Base-by-base conservation (phyloP, 2,329 filamentous ascomycete genomes). In the Aspergillus pseudoglaucus region DNA sequence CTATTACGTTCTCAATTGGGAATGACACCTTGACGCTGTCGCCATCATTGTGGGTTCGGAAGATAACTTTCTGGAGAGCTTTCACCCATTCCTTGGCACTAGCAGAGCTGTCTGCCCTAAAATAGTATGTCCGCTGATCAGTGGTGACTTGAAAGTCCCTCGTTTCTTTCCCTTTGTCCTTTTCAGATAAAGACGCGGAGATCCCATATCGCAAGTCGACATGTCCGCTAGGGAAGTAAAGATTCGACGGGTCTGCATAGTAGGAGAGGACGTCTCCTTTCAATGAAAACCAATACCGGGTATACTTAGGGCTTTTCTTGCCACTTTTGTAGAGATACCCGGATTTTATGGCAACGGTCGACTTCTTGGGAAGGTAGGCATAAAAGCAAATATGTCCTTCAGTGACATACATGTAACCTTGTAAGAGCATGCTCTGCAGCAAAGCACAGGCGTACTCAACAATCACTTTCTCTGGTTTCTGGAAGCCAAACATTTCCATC, bases 71-170 rank as follows among this genome's bases (percentile, higher is more conserved):
- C 63, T 96, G 91, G 22, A 98, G 75, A 46, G 87, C 83, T 68
- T 93, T 93, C 41, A 96, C 90, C 93, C 93, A 98, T 73, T 97
- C 93, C 66, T 89, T 93, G 9, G 93, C 93, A 63, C 88, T 95
- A 3, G 84, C 79, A 1, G 81, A 77, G 63, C 88, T 96, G 64
- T 98, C 93, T 33, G 91, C 93, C 60, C 82, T 83, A 73, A 97
- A 94, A 59, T 89, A 80, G 68, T 93, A 95, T 1, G 82, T 90
- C 47, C 89, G 80, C 53, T 90, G 82, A 62, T 90, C 82, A 0
- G 90, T 96, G 6, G 84, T 84, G 39, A 97, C 82, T 6, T 83
- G 81, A 61, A 97, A 96, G 55, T 85, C 81, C 15, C 84, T 76
- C 22, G 80, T 79, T 8, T 95, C 89, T 61, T 87, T 88, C 44